Conservation (phyloP, 139 green algal species). For the Picochlorum sp. region DNA sequence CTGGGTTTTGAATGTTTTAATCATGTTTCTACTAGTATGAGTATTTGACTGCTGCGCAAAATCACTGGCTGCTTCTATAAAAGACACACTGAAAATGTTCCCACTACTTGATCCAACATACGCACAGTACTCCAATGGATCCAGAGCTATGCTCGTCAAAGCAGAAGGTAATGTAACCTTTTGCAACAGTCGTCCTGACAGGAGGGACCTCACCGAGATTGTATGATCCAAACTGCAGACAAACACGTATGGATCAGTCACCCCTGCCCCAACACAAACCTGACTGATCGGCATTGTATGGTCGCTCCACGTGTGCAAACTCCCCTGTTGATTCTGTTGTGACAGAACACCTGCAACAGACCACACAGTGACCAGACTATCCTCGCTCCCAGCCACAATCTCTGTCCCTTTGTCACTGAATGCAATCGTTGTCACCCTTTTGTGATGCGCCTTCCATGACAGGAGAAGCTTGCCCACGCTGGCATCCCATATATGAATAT, state of each 20-base stretch:
- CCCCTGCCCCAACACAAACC: constrained; percentile 46
- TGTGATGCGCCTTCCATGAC: constrained; percentile 83
- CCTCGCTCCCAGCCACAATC: constrained; percentile 71
- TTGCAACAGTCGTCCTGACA: constrained; percentile 43
- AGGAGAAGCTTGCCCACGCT: constrained; percentile 62
- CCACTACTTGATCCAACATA: constrained; percentile 70
- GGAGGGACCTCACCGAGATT: constrained; percentile 56
- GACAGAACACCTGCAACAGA: constrained; percentile 55
- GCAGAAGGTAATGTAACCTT: constrained; percentile 48
- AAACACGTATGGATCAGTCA: constrained; percentile 45
- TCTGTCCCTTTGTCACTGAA: constrained; percentile 55
- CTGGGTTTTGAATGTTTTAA: background rate
- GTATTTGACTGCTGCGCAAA: background rate
- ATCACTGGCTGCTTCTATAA: constrained; percentile 26
- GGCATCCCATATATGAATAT: constrained; percentile 69
- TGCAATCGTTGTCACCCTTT: constrained; percentile 56
- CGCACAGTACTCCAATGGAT: constrained; percentile 63
- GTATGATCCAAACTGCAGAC: constrained; percentile 60
- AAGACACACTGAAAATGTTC: constrained; percentile 57
- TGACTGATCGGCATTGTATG: constrained; percentile 77
- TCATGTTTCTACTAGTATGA: background rate
- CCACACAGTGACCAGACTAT: constrained; percentile 72
- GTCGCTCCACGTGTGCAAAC: constrained; percentile 68
- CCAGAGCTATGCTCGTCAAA: constrained; percentile 41
- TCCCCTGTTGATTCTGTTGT: constrained; percentile 12